phyloP scores from a whole-genome alignment of 495 filamentous ascomycete genomes.

The Physcia stellaris region DNA sequence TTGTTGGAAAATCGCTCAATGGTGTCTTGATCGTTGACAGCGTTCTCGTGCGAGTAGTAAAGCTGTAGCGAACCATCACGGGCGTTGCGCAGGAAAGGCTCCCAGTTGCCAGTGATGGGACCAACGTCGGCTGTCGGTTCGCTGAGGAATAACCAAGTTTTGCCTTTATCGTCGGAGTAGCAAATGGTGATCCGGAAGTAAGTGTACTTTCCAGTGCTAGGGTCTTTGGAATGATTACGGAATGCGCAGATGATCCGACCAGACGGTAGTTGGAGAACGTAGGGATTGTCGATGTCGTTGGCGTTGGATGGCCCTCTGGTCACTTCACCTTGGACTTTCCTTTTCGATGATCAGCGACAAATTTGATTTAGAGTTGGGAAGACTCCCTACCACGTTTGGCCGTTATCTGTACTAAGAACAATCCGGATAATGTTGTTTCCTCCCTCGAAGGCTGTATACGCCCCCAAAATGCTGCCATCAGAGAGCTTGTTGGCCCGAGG shows the following conservation, averaged over 20 bases:
- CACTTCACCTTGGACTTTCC: slow-evolving; percentile 16
- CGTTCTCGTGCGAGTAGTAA: slow-evolving; percentile 34
- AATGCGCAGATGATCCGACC: slow-evolving; percentile 34
- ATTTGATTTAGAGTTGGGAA: neutral
- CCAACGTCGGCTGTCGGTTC: slow-evolving; percentile 21
- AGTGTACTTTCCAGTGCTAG: slow-evolving; percentile 18
- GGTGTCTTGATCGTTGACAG: slow-evolving; percentile 33
- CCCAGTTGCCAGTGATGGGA: slow-evolving; percentile 31
- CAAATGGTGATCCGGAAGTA: slow-evolving; percentile 39
- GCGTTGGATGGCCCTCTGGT: slow-evolving; percentile 14
- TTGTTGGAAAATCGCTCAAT: slow-evolving; percentile 32
- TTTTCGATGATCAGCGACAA: neutral
- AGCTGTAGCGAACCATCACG: slow-evolving; percentile 28
- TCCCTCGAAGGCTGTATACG: slow-evolving; percentile 24
- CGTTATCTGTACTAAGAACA: slow-evolving; percentile 27
- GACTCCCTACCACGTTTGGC: slow-evolving; percentile 25
- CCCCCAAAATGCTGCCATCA: slow-evolving; percentile 27
- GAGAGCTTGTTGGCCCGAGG: slow-evolving; percentile 31
- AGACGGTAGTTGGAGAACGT: slow-evolving; percentile 30
- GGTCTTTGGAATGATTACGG: slow-evolving; percentile 32
- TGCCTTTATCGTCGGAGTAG: slow-evolving; percentile 30
- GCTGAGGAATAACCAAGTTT: slow-evolving; percentile 30
- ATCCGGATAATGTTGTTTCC: slow-evolving; percentile 23
- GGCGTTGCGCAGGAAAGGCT: slow-evolving; percentile 32
- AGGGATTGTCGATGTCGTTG: slow-evolving; percentile 38